Conservation (phyloP, 2,329 filamentous ascomycete species). For the Ceratocystis diversiconidia region DNA sequence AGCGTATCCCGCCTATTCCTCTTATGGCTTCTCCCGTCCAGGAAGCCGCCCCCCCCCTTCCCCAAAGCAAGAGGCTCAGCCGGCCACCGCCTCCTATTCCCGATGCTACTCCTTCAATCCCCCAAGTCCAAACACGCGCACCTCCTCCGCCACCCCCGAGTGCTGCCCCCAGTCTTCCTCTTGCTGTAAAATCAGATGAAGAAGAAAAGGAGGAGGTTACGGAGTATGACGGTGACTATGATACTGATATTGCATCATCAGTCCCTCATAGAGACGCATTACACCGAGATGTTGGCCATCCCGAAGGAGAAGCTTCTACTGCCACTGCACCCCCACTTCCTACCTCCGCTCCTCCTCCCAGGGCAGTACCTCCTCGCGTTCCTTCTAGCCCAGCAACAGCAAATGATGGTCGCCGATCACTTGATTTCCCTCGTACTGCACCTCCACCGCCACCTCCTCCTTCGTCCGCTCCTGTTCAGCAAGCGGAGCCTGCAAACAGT, state of each 20-base stretch:
- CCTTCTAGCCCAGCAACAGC: conserved; percentile 41
- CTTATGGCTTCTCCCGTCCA: conserved; percentile 26
- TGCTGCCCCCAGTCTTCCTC: conserved; percentile 30
- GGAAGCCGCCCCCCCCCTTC: conserved; percentile 31
- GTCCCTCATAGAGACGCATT: conserved; percentile 88
- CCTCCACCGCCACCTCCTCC: conserved; percentile 26
- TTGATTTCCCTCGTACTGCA: conserved; percentile 41
- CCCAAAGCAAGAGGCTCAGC: conserved; percentile 40
- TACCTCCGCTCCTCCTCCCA: conserved; percentile 30
- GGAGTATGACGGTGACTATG: conserved; percentile 95
- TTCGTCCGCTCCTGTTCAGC: background rate
- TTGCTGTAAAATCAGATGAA: conserved; percentile 30
- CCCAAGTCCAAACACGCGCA: conserved; percentile 42
- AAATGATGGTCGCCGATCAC: conserved; percentile 41
- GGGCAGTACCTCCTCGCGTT: conserved; percentile 41
- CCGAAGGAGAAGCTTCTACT: conserved; percentile 43
- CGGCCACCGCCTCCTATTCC: conserved; percentile 48
- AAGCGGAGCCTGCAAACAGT: conserved; percentile 26
- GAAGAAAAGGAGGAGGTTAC: conserved; percentile 68
- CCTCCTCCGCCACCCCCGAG: conserved; percentile 50
- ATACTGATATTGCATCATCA: conserved; percentile 90
- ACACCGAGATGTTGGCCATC: conserved; percentile 34
- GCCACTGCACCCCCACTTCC: conserved; percentile 38
- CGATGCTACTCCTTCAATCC: conserved; percentile 32
- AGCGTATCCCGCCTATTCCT: conserved; percentile 24